A percentile compares a stretch with the other conserved stretches of the same genome.
phyloP scores from a whole-genome alignment of 2,329 filamentous ascomycete genomes.

The Claviceps sp. region DNA sequence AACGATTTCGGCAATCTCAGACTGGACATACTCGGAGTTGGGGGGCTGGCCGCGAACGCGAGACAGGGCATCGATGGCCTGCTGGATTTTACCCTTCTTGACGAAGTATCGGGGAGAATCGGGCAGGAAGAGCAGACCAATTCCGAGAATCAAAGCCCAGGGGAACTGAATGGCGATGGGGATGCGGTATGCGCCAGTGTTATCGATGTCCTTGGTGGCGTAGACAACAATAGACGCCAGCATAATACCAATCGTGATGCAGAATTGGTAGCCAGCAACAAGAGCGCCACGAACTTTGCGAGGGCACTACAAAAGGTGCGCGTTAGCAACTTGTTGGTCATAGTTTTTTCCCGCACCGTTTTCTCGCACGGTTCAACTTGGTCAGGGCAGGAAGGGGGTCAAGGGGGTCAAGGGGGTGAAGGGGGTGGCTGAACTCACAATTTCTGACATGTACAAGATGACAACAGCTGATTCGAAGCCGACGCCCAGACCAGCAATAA shows the following conservation, averaged over 20 bases:
- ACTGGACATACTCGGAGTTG: constrained; percentile 61
- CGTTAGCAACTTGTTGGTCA: not conserved
- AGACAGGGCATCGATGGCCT: constrained; percentile 48
- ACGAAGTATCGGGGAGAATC: constrained; percentile 81
- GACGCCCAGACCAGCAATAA: constrained; percentile 65
- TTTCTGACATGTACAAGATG: constrained; percentile 81
- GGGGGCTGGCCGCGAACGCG: constrained; percentile 60
- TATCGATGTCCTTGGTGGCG: constrained; percentile 45
- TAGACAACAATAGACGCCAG: constrained; percentile 65
- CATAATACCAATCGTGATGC: constrained; percentile 66
- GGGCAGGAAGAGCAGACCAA: constrained; percentile 62
- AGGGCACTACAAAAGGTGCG: constrained; percentile 27
- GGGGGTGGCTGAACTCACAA: constrained; percentile 28
- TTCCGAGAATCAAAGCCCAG: constrained; percentile 64
- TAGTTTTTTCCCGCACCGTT: not conserved
- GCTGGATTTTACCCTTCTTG: constrained; percentile 57
- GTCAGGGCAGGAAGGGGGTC: too few species aligned
- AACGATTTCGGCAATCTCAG: constrained; percentile 75
- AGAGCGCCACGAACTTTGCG: constrained; percentile 64
- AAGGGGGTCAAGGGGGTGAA: too few species aligned
- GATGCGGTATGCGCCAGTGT: constrained; percentile 63
- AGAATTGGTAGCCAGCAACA: constrained; percentile 76
- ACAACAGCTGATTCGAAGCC: constrained; percentile 71
- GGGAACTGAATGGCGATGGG: constrained; percentile 68
- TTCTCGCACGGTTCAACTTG: too few species aligned